These are phyloP conservation scores for Globisporangium spiculum DNA, from an alignment of 352 stramenopile species.

Conservation along the genomic window DNA sequence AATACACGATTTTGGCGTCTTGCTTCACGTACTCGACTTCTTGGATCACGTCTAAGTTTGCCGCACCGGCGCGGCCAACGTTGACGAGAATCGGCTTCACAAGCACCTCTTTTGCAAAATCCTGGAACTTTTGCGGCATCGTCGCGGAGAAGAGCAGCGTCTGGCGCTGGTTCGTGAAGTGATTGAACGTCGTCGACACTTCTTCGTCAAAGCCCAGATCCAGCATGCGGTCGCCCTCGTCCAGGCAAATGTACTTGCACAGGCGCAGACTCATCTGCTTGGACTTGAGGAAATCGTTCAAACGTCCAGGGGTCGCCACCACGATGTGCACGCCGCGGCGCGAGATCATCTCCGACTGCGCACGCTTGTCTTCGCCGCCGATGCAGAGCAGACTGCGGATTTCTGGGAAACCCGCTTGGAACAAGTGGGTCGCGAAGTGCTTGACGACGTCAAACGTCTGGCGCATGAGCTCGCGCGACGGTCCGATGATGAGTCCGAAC, in stretches of 20 bases:
- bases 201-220: conserved; percentile 94
- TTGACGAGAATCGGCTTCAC: conserved; percentile 98
- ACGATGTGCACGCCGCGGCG: conserved; percentile 94
- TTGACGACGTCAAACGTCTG: conserved; percentile 98
- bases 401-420: conserved; percentile 66
- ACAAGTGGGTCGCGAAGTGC: conserved; percentile 89
- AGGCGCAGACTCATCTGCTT: conserved; percentile 93
- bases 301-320: conserved; percentile 94
- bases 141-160: conserved; percentile 98
- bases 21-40: conserved; percentile 99
- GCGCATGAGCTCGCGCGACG: conserved; percentile 95
- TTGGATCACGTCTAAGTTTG: conserved; percentile 99
- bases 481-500: conserved; percentile 96
- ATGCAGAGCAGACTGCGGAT: conserved; percentile 94
- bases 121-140: conserved; percentile 99
- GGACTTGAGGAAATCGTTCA: conserved; percentile 97
- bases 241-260: conserved; percentile 97
- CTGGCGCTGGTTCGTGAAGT: conserved; percentile 96
- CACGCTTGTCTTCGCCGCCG: conserved; percentile 92
- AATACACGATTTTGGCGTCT: conserved; percentile 98
- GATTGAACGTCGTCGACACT: conserved; percentile 97
- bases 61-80: conserved; percentile 95
- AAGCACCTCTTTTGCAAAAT: conserved; percentile 96
- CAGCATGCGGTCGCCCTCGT: conserved; percentile 98
- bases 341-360: conserved; percentile 89